phyloP scores from a whole-genome alignment of 257 asterid species.

The Cruciata laevipes region DNA sequence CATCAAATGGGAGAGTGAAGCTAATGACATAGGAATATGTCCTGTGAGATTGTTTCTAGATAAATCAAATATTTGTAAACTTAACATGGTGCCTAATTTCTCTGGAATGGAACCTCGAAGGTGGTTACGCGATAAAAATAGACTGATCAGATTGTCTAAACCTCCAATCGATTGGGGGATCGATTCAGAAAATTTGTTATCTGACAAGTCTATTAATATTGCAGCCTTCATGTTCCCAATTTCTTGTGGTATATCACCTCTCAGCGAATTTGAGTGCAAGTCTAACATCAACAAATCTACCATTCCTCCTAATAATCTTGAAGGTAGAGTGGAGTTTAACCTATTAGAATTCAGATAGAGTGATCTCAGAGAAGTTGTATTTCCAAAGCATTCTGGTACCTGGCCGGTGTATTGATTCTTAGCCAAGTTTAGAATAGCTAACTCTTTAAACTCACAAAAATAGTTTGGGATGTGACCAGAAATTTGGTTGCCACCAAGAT shows the following conservation, averaged over 20 bases:
- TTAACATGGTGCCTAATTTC: background rate
- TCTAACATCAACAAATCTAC: background rate
- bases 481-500: background rate
- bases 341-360: background rate
- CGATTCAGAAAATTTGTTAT: background rate
- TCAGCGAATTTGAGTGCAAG: background rate
- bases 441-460: background rate
- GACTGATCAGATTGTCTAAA: background rate
- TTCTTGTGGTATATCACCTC: background rate
- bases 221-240: constrained; percentile 1
- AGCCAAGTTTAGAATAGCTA: background rate
- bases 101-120: background rate
- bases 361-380: constrained; percentile 8
- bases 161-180: constrained; percentile 9
- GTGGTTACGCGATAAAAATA: background rate
- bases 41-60: background rate
- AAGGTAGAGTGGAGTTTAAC: background rate
- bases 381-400: constrained; percentile 14
- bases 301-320: background rate
- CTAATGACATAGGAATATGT: background rate
- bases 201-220: background rate
- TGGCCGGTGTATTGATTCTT: background rate
- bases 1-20: background rate
- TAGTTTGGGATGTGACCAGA: constrained; percentile 8
- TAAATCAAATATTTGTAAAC: background rate